A percentile compares a stretch with the other conserved stretches of the same genome.
These are phyloP conservation scores for Sarcomyxa edulis DNA, from an alignment of 768 basidiomycete genomes.

Conservation along the genomic window DNA sequence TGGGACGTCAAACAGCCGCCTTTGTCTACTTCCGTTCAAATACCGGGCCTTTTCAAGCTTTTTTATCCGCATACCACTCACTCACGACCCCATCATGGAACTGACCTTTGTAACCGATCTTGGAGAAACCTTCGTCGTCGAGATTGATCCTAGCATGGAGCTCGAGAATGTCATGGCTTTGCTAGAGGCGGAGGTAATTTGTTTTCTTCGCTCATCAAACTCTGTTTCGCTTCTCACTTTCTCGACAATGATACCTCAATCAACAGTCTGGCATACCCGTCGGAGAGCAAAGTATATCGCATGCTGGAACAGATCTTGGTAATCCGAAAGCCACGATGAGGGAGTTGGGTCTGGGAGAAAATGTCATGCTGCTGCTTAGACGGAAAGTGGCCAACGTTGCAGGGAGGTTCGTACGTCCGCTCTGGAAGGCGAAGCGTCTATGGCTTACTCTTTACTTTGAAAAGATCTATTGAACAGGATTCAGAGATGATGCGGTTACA, in stretches of 20 bases:
- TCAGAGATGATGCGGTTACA: constrained; percentile 90
- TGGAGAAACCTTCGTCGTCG: constrained; percentile 61
- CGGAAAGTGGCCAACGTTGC: constrained; percentile 45
- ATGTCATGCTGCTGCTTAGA: constrained; percentile 64
- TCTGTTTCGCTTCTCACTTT: neutral
- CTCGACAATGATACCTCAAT: neutral
- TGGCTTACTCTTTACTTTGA: neutral
- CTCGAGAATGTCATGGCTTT: constrained; percentile 91
- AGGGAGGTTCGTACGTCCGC: constrained; percentile 30
- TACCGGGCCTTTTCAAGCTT: constrained; percentile 2
- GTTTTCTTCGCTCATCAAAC: constrained; percentile 1
- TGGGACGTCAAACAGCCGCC: no score
- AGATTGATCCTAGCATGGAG: constrained; percentile 88
- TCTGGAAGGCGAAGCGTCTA: neutral
- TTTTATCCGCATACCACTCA: constrained; percentile 8
- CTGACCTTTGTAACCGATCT: constrained; percentile 68
- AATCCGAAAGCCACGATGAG: constrained; percentile 66
- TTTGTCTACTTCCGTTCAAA: no score
- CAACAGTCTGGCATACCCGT: constrained; percentile 69
- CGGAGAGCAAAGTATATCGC: constrained; percentile 67
- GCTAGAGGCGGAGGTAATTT: constrained; percentile 90
- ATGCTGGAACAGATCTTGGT: constrained; percentile 60
- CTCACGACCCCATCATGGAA: constrained; percentile 41
- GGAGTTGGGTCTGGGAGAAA: constrained; percentile 55
- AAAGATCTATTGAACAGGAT: constrained; percentile 70